Evolutionary conservation across 2,329 filamentous ascomycete species (phyloP).

Genomic region (Alternaria atra): DNA sequence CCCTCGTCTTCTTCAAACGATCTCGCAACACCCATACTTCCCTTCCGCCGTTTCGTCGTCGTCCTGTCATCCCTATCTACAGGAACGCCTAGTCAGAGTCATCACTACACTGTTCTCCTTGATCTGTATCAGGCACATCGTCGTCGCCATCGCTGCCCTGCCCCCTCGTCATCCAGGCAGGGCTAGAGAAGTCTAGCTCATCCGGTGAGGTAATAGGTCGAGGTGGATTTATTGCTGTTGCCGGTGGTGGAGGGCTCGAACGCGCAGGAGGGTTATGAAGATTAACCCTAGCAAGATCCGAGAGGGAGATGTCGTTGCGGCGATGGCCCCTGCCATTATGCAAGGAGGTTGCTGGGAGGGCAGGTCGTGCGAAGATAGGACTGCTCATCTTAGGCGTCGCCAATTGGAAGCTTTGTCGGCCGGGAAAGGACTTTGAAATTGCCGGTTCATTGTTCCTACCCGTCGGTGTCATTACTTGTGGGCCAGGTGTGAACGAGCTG

Average conservation of each 20-base stretch:
- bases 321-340: not conserved
- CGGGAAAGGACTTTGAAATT: not conserved
- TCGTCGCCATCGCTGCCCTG: not conserved
- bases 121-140: not conserved
- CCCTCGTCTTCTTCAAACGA: not conserved
- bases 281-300: not conserved
- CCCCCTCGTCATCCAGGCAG: not conserved
- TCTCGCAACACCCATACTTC: not conserved
- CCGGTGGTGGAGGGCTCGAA: not conserved
- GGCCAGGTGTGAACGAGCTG: not conserved
- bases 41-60: not conserved
- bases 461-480: not conserved
- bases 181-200: not conserved
- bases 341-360: not conserved
- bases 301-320: not conserved
- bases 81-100: not conserved
- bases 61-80: not conserved
- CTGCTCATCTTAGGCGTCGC: not conserved
- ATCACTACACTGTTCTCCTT: not conserved
- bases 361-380: not conserved
- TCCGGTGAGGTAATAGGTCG: not conserved
- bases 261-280: not conserved
- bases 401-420: not conserved
- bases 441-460: not conserved
- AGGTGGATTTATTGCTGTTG: not conserved